Base-by-base conservation (phyloP, 1,284 basidiomycete genomes). In the Irpex sp. region DNA sequence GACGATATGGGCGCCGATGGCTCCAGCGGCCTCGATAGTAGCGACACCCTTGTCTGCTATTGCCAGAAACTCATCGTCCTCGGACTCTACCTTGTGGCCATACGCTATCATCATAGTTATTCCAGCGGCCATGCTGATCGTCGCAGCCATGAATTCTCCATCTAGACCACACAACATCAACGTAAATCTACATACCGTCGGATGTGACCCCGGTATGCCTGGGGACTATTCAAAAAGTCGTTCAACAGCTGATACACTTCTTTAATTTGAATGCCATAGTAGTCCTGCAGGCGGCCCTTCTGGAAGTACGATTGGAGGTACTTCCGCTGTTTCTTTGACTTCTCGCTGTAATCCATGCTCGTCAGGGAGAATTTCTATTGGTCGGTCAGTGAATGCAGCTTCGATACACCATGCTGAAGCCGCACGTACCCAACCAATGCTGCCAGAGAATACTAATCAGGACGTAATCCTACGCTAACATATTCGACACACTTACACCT, bases 91-190 rank as follows among this genome's bases (percentile, higher is more conserved):
- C 11, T 65, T 57, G 13, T 65, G 58, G 4, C 68, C 64, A 49
- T 67, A 67, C 4, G 57, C 63, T 3, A 68, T 63, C n/a, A 49
- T 17, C 17, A 67, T 26, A 37, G 66, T 67, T 13, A 62, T 36
- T 4, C 54, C 49, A 1, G 66, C 67, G 6, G 63, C 58, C 64
- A 65, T 60, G 53, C 68, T 69, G 33, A 31, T 11, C 50, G 33
- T 35, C 49, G 19, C 47, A 50, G 13, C 7, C 11, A 17, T 17
- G 33, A 51, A 33, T 35, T 46, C 4, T 13, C 36, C 9, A 39
- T 26, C 46, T 31, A 59, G 9, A 36, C 36, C 47, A n/a, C n/a
- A 39, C 6, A 7, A 7, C 17, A 19, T 7, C 6, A 19, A 50
- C 13, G 47, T 19, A 50, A n/a, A 50, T 7, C 6, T 17, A 15